phyloP scores from a whole-genome alignment of 306 rosid genomes.

The Rosa persica region DNA sequence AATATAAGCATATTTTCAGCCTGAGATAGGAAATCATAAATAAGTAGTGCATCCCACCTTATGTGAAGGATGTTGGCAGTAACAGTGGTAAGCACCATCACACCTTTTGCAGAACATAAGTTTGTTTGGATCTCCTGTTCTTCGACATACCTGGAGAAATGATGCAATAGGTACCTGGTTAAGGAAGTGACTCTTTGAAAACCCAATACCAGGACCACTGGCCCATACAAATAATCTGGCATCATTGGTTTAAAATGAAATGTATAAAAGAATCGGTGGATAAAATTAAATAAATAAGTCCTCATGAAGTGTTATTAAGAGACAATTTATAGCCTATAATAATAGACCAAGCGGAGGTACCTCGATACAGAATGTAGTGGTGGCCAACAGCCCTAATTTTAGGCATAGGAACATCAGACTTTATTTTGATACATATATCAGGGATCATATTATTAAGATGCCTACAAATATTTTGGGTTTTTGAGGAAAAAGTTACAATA shows the following conservation, averaged over 20 bases:
- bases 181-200: background rate
- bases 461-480: background rate
- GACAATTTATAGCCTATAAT: background rate
- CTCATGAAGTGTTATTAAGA: background rate
- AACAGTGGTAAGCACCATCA: slow-evolving; percentile 97
- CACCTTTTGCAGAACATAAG: slow-evolving; percentile 99
- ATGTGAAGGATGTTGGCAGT: slow-evolving; percentile 95
- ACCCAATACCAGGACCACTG: background rate
- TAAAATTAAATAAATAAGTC: background rate
- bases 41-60: slow-evolving; percentile 58
- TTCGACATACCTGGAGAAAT: slow-evolving; percentile 76
- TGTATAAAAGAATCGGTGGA: background rate
- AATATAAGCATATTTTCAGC: slow-evolving; percentile 29
- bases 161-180: background rate
- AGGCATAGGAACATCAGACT: background rate
- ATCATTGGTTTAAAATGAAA: background rate
- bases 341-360: background rate
- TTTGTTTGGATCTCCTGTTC: slow-evolving; percentile 94
- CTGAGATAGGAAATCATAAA: slow-evolving; percentile 14
- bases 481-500: background rate
- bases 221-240: background rate
- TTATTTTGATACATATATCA: background rate
- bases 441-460: background rate
- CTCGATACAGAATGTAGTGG: background rate
- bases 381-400: background rate